Percentiles rank a stretch among this genome's conserved stretches.
These are phyloP conservation scores for Saccharomyces hybrid DNA, from an alignment of 1,139 yeast genomes.

Conservation along the genomic window DNA sequence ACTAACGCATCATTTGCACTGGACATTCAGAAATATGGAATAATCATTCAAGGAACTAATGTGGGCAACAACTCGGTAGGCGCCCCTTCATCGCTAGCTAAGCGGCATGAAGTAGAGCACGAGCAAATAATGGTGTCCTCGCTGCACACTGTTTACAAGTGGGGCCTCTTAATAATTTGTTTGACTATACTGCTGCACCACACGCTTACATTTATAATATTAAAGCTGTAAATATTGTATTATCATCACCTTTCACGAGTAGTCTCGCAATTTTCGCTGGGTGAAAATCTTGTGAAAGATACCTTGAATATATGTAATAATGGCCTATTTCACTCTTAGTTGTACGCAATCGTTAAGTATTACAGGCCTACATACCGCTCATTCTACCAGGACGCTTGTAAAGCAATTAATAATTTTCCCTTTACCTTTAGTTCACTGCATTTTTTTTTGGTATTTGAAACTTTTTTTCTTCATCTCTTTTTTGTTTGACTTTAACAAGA, in stretches of 20 bases:
- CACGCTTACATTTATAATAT: background rate
- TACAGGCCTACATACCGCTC: background rate
- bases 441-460: background rate
- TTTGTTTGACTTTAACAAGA: background rate
- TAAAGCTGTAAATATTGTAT: background rate
- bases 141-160: background rate
- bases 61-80: background rate
- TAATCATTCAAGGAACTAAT: background rate
- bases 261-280: background rate
- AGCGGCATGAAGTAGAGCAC: too few species aligned
- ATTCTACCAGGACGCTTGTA: background rate
- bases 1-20: background rate
- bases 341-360: background rate
- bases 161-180: background rate
- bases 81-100: too few species aligned
- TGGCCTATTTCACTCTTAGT: background rate
- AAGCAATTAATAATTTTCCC: background rate
- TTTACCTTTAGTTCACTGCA: background rate
- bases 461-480: background rate
- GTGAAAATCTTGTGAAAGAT: constrained; percentile 1
- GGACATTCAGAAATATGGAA: background rate
- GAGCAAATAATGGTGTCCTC: background rate
- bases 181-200: background rate
- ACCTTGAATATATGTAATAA: background rate
- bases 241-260: background rate